Percentiles rank a stretch among this genome's conserved stretches.
Conservation (phyloP, 306 rosid species). For the Lagenaria siceraria region DNA sequence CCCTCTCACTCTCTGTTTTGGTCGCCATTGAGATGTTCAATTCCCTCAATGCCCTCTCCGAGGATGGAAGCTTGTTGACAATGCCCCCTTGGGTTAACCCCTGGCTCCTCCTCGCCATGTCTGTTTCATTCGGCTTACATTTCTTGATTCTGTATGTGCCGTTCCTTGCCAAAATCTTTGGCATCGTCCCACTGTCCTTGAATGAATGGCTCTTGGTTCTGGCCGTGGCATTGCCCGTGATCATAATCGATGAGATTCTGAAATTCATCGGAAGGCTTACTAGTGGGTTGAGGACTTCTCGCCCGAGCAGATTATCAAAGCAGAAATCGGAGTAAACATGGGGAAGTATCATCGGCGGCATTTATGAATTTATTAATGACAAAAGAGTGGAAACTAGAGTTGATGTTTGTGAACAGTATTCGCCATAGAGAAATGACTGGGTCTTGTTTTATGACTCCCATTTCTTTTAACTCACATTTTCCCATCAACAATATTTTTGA, state of each 20-base stretch:
- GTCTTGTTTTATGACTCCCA: constrained; percentile 1
- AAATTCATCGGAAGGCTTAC: constrained; percentile 31
- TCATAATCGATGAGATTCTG: constrained; percentile 27
- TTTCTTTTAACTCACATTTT: constrained; percentile 3
- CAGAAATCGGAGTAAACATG: constrained; percentile 50
- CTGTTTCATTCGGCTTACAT: constrained; percentile 77
- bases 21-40: constrained; percentile 97
- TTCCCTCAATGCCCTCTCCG: constrained; percentile 72
- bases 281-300: constrained; percentile 21
- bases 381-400: not conserved
- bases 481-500: not conserved
- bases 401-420: not conserved
- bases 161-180: constrained; percentile 64
- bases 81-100: constrained; percentile 99
- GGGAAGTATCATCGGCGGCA: not conserved
- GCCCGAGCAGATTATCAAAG: constrained; percentile 25
- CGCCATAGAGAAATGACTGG: not conserved
- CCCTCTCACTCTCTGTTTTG: constrained; percentile 82
- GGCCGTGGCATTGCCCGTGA: constrained; percentile 24
- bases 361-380: not conserved
- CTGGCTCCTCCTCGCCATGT: constrained; percentile 92
- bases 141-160: constrained; percentile 82
- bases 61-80: constrained; percentile 69
- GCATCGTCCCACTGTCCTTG: constrained; percentile 64
- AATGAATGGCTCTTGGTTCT: constrained; percentile 37